These are phyloP conservation scores for Sclerotinia spermophila DNA, from an alignment of 2,329 filamentous ascomycete genomes.

Conservation along the genomic window DNA sequence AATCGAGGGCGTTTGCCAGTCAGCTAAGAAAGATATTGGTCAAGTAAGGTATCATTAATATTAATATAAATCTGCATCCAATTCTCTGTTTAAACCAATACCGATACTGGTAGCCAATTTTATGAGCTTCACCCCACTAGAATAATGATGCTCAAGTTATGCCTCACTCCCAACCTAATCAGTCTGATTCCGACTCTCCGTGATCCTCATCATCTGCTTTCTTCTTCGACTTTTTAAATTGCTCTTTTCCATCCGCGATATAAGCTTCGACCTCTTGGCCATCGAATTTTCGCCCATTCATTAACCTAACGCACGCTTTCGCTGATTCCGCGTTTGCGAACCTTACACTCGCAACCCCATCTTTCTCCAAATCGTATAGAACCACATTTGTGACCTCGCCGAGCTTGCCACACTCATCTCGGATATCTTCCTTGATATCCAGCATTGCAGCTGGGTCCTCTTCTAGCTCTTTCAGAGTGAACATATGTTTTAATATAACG, in stretches of 20 bases:
- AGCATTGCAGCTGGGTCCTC: slow-evolving; percentile 79
- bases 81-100: background rate
- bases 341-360: slow-evolving; percentile 80
- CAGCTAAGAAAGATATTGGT: background rate
- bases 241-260: slow-evolving; percentile 66
- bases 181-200: slow-evolving; percentile 1
- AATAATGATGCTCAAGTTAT: slow-evolving; percentile 3
- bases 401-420: slow-evolving; percentile 82
- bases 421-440: slow-evolving; percentile 92
- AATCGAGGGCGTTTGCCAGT: background rate
- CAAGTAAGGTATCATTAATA: background rate
- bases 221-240: slow-evolving; percentile 65
- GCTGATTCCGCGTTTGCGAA: slow-evolving; percentile 72
- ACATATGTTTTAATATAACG: slow-evolving; percentile 90
- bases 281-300: slow-evolving; percentile 78
- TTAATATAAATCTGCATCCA: background rate
- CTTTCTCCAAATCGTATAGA: slow-evolving; percentile 79
- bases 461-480: slow-evolving; percentile 78
- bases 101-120: background rate
- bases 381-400: slow-evolving; percentile 89
- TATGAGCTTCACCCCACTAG: background rate
- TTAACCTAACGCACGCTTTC: slow-evolving; percentile 65
- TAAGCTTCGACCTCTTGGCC: slow-evolving; percentile 69
- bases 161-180: background rate
- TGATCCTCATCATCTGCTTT: slow-evolving; percentile 40